Percentiles rank a stretch among this genome's conserved stretches.
These are phyloP conservation scores for Phytophthora europaea DNA, from an alignment of 352 stramenopile genomes.

Conservation along the genomic window DNA sequence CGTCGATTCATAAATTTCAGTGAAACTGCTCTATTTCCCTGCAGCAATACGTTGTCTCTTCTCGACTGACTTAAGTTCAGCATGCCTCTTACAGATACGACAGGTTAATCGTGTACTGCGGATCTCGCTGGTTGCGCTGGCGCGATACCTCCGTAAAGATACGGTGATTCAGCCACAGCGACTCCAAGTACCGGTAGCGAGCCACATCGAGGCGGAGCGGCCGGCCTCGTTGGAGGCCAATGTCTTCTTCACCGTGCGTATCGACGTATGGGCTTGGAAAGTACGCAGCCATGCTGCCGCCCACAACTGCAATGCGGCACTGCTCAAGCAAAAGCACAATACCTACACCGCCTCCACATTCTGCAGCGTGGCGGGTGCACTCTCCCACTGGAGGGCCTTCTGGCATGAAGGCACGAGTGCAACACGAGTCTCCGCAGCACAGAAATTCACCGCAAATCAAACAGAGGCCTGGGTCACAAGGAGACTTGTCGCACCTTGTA, in stretches of 20 bases:
- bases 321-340: constrained; percentile 89
- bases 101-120: constrained; percentile 89
- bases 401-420: constrained; percentile 79
- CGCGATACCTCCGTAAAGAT: constrained; percentile 89
- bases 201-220: constrained; percentile 81
- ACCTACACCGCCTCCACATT: constrained; percentile 87
- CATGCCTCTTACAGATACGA: constrained; percentile 74
- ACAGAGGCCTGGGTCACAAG: constrained; percentile 81
- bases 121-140: constrained; percentile 88
- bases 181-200: constrained; percentile 82
- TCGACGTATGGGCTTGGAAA: constrained; percentile 91
- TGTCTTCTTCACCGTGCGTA: constrained; percentile 86
- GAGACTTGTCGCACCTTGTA: constrained; percentile 70
- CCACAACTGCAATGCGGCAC: constrained; percentile 85
- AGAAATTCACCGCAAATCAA: constrained; percentile 88
- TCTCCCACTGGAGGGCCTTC: constrained; percentile 84
- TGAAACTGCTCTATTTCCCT: constrained; percentile 1
- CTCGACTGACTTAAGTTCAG: background rate
- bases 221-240: constrained; percentile 81
- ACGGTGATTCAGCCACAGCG: constrained; percentile 85
- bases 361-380: constrained; percentile 85
- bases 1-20: background rate
- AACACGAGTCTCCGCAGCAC: constrained; percentile 89
- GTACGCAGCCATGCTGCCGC: constrained; percentile 87
- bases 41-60: constrained; percentile 2